Conservation (phyloP, 179 eudicot species). For the Silene coronaria region DNA sequence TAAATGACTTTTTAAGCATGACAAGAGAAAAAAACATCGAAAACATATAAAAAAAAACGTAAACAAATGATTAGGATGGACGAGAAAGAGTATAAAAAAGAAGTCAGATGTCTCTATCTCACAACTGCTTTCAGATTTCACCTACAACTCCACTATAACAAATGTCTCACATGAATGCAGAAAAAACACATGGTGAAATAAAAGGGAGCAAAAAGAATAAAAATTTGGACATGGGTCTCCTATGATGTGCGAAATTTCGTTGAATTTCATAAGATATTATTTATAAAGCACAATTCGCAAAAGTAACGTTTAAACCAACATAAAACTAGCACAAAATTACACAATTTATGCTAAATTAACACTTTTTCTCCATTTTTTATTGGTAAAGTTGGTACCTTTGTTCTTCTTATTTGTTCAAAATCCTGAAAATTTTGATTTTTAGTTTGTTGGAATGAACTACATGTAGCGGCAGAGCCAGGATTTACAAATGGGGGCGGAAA, state of each 20-base stretch:
- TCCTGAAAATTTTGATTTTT: neutral
- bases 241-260: constrained; percentile 13
- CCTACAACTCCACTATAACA: neutral
- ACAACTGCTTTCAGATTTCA: neutral
- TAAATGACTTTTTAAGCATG: too few species aligned
- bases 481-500: too few species aligned
- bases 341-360: neutral
- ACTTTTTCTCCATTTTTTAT: constrained; percentile 2
- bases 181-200: constrained; percentile 7
- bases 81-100: neutral
- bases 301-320: neutral
- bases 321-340: neutral
- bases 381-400: constrained; percentile 7
- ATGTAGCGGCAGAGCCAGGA: too few species aligned
- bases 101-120: neutral
- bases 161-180: neutral
- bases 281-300: neutral
- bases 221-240: neutral
- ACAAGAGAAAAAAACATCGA: too few species aligned
- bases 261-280: constrained; percentile 6
- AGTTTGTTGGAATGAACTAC: too few species aligned
- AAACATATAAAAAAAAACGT: too few species aligned
- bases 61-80: too few species aligned
- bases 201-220: neutral
- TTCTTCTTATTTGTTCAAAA: neutral